Evolutionary conservation across 441 rosid genomes (phyloP), one percentile per base, ranked within the genome.

Genomic region (Metrosideros polymorpha): DNA sequence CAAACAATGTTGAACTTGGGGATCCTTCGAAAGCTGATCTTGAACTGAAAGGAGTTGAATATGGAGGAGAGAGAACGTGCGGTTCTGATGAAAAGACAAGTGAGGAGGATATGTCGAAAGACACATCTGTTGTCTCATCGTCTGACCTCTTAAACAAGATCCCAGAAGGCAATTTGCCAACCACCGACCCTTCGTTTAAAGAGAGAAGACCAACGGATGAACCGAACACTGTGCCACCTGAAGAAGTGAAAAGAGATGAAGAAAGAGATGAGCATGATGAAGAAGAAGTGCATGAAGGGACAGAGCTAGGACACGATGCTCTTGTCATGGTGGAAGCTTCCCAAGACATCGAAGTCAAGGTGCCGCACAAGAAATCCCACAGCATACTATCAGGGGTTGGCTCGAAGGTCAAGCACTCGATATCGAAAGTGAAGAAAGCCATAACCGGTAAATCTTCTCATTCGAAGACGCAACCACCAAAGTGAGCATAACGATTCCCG

Each of bases 361-460:
- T 88, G 82, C 89, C 83, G 43, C 95, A 92, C 27, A 98, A 95
- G 92, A 98, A 98, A 89, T 94, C 98, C 53, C 96, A 94, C 43
- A 92, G 88, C 85, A 93, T 98, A 89, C 93, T 98, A 83, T 94
- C 98, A 82, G 97, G 96, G 7, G 97, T 97, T 30, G 94, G 98
- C 79, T 97, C 99, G 85, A 95, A 94, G 90, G 99, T 97, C 45
- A 97, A 97, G 90, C 95, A 95, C 86, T 96, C 99, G 8, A 95
- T 96, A 90, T 94, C 96, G 57, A 98, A 95, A 89, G 99, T 98
- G 57, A 98, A 92, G 95, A 98, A 98, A 87, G 99, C 93, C 84
- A 94, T 98, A 71, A 94, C 92, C 5, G 96, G 99, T 0, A 95
- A 95, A 89, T 96, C 99, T 85, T 93, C 97, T 86, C 95, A 93